Conservation (phyloP, 331 rosid genomes). For the Stylosanthes scabra region DNA sequence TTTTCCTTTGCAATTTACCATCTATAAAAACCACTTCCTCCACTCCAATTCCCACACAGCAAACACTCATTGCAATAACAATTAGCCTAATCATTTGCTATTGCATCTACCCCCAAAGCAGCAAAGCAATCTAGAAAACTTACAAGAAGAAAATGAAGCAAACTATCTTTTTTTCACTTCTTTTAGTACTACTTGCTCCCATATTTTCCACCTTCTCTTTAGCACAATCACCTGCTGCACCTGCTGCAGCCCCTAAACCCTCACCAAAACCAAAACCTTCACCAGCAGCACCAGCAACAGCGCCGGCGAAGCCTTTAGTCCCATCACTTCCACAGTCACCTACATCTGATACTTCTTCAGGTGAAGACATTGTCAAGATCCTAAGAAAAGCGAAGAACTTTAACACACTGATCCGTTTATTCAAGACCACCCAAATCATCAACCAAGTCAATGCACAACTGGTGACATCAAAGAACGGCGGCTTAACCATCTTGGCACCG, state of each 20-base stretch:
- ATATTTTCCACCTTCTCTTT: constrained; percentile 18
- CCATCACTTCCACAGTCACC: constrained; percentile 44
- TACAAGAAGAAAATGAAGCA: constrained; percentile 38
- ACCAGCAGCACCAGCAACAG: constrained; percentile 31
- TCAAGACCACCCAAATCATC: constrained; percentile 51
- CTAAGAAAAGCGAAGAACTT: constrained; percentile 49
- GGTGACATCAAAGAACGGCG: constrained; percentile 38
- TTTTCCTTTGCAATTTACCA: not conserved
- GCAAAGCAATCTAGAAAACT: not conserved
- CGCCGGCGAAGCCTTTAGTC: constrained; percentile 48
- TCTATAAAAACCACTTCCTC: constrained; percentile 37
- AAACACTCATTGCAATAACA: constrained; percentile 33
- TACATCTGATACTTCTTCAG: constrained; percentile 32
- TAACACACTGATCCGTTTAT: constrained; percentile 49
- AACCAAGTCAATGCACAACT: constrained; percentile 55
- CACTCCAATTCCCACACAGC: constrained; percentile 25
- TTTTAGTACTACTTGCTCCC: constrained; percentile 23
- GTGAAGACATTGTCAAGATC: constrained; percentile 51
- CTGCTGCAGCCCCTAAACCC: constrained; percentile 46
- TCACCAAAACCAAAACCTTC: constrained; percentile 33
- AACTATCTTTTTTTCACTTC: constrained; percentile 34
- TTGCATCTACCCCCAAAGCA: constrained; percentile 24
- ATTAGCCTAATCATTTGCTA: constrained; percentile 1
- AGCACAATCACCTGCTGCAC: constrained; percentile 49
- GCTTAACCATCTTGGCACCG: constrained; percentile 48